phyloP scores from a whole-genome alignment of 495 filamentous ascomycete species.

The Aspergillus avenaceus region DNA sequence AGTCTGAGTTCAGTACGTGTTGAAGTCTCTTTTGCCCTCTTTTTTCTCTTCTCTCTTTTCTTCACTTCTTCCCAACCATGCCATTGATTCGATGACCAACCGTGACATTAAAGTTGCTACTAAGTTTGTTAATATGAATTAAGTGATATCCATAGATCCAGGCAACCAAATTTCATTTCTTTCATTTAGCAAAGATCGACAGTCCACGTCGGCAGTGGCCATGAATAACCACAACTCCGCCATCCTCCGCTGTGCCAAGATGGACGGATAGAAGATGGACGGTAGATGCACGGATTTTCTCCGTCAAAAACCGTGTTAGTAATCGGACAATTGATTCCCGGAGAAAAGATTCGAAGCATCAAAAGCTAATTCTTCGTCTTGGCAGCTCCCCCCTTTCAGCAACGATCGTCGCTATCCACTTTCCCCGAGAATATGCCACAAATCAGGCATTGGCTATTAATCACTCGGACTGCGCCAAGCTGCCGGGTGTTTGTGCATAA shows the following conservation, averaged over 20 bases:
- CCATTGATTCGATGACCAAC: too few relatives aligned
- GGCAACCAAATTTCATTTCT: background rate
- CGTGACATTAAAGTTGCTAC: too few relatives aligned
- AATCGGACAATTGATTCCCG: too few relatives aligned
- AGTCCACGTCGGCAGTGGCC: background rate
- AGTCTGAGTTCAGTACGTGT: too few relatives aligned
- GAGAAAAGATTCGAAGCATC: too few relatives aligned
- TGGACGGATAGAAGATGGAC: background rate
- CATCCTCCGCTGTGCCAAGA: slow-evolving; percentile 3
- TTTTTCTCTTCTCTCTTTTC: too few relatives aligned
- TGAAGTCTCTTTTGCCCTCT: too few relatives aligned
- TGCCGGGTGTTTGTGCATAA: slow-evolving; percentile 1
- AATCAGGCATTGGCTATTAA: slow-evolving; percentile 1
- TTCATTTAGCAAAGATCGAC: background rate
- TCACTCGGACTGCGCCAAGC: slow-evolving; percentile 1
- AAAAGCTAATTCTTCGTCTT: too few relatives aligned
- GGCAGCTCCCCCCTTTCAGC: background rate
- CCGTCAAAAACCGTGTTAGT: background rate
- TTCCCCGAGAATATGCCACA: background rate
- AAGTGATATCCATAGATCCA: too few relatives aligned
- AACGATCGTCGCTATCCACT: background rate
- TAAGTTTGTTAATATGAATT: too few relatives aligned
- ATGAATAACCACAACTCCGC: background rate
- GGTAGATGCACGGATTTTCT: background rate
- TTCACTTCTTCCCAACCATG: too few relatives aligned